Conservation (phyloP, 768 basidiomycete genomes). For the Trametes meyenii region DNA sequence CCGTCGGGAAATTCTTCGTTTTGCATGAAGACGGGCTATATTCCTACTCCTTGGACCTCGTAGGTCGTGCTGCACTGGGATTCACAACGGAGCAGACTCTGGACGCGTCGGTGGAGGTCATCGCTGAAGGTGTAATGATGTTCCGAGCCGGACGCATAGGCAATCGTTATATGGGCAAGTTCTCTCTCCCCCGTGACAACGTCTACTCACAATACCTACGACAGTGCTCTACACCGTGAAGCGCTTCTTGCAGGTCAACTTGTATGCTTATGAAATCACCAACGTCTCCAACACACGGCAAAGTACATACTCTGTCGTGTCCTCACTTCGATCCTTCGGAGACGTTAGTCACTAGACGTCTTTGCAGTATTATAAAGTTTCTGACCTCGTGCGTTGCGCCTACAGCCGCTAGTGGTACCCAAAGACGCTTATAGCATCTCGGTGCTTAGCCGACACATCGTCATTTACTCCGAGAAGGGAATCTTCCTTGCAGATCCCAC, state of each 20-base stretch:
- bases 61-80: constrained; percentile 60
- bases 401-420: constrained; percentile 68
- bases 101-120: constrained; percentile 60
- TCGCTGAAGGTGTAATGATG: constrained; percentile 64
- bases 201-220: background rate
- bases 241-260: constrained; percentile 56
- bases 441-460: constrained; percentile 62
- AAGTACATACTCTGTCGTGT: constrained; percentile 22
- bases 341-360: constrained; percentile 60
- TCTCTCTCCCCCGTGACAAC: background rate
- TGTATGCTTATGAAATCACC: constrained; percentile 64
- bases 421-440: constrained; percentile 68
- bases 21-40: constrained; percentile 59
- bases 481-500: constrained; percentile 69
- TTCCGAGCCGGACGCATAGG: constrained; percentile 58
- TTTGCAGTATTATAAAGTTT: background rate
- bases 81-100: constrained; percentile 49
- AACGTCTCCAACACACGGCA: constrained; percentile 41
- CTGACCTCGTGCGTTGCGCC: background rate
- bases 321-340: constrained; percentile 64
- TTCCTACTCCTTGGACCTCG: constrained; percentile 72
- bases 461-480: constrained; percentile 64
- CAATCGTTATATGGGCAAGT: constrained; percentile 59
- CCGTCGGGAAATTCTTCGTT: constrained; percentile 69
- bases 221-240: constrained; percentile 74